Conservation (phyloP, 2,329 filamentous ascomycete species). For the Fusarium oligoseptatum region DNA sequence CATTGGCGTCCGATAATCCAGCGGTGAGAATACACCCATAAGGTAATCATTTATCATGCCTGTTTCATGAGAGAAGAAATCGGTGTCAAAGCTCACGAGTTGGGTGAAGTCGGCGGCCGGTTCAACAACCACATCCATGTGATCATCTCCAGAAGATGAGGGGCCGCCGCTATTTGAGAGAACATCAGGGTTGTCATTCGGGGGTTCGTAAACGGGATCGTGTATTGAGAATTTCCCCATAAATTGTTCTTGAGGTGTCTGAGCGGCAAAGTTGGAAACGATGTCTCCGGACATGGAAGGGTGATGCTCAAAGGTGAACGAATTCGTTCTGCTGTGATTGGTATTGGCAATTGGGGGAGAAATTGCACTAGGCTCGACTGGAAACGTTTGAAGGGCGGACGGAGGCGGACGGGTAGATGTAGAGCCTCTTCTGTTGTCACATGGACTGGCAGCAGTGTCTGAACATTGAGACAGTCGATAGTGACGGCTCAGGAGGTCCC, state of each 20-base stretch:
- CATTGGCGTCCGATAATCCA: neutral
- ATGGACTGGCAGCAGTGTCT: neutral
- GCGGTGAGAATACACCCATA: neutral
- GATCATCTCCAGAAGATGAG: neutral
- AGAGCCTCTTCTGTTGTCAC: neutral
- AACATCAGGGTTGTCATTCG: neutral
- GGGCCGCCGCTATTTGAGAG: neutral
- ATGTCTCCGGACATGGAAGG: neutral
- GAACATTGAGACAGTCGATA: neutral
- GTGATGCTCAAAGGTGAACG: neutral
- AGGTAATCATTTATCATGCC: conserved; percentile 2
- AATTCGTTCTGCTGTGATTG: neutral
- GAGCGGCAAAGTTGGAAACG: neutral
- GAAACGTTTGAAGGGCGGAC: neutral
- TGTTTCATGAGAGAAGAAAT: conserved; percentile 4
- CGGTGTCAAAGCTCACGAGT: neutral
- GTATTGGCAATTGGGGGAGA: neutral
- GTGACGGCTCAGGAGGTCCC: neutral
- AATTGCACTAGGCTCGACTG: neutral
- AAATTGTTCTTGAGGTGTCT: neutral
- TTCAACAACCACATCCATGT: neutral
- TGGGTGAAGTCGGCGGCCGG: neutral
- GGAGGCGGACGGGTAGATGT: neutral
- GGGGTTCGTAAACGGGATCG: neutral
- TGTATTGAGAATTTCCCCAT: neutral